Evolutionary conservation across 192 early-diverging fungal genomes (phyloP).

Genomic region (Glomus cerebriforme): DNA sequence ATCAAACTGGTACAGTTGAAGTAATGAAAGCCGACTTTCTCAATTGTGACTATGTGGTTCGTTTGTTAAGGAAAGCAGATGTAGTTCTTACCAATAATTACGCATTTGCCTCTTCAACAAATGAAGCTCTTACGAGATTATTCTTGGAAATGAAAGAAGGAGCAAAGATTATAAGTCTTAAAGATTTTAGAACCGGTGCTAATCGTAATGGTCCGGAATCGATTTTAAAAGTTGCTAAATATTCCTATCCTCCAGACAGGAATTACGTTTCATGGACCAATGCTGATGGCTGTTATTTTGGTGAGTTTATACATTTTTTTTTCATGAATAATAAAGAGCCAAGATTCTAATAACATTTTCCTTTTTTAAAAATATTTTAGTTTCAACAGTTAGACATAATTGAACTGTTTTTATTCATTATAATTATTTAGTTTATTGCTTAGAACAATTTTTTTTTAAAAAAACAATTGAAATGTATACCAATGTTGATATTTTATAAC

Average conservation of each 20-base stretch:
- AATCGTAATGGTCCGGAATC: neutral
- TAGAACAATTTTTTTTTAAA: neutral
- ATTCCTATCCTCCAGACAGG: neutral
- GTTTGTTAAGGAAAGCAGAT: conserved; percentile 68
- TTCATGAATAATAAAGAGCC: neutral
- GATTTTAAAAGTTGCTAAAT: neutral
- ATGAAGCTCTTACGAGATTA: conserved; percentile 78
- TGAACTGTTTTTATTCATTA: neutral
- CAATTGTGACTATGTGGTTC: conserved; percentile 40
- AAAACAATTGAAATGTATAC: too few species aligned
- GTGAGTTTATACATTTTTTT: neutral
- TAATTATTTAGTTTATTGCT: neutral
- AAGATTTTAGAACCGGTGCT: conserved; percentile 72
- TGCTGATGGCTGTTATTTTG: neutral
- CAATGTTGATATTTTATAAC: too few species aligned
- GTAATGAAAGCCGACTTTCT: conserved; percentile 87
- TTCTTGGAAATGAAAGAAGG: conserved; percentile 94
- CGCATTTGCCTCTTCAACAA: conserved; percentile 83
- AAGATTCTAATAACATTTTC: neutral
- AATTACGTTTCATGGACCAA: neutral
- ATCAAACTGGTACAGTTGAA: conserved; percentile 57
- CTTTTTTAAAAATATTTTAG: neutral
- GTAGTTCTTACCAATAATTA: conserved; percentile 98
- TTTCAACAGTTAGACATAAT: neutral
- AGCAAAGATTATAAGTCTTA: conserved; percentile 81